A percentile compares a stretch with the other conserved stretches of the same genome.
Evolutionary conservation across 352 stramenopile species (phyloP).

Genomic region (Elongisporangium undulatum): DNA sequence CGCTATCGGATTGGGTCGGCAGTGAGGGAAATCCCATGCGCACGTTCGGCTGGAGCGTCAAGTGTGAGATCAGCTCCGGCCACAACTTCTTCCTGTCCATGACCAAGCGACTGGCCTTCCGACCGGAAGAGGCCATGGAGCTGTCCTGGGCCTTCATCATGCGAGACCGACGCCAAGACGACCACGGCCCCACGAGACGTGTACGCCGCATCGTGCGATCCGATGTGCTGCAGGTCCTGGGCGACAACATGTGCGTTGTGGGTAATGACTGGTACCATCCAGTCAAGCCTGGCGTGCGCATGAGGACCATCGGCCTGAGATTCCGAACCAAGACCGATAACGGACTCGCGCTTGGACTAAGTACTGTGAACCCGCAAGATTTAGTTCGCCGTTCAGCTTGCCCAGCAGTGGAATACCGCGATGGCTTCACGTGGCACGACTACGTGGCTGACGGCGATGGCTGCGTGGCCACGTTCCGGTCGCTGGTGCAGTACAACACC

Average conservation of each 20-base stretch:
- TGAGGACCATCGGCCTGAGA: constrained; percentile 39
- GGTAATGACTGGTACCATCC: constrained; percentile 41
- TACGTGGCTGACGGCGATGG: constrained; percentile 26
- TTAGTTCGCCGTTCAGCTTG: constrained; percentile 21
- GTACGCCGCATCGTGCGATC: background rate
- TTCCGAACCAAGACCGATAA: constrained; percentile 46
- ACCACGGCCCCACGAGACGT: background rate
- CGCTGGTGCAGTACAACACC: constrained; percentile 50
- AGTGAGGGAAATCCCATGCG: background rate
- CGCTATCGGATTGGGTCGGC: background rate
- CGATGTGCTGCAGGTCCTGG: constrained; percentile 31
- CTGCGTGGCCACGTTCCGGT: constrained; percentile 52
- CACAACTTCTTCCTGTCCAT: background rate
- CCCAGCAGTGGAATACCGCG: constrained; percentile 39
- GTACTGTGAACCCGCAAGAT: constrained; percentile 28
- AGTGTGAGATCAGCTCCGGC: background rate
- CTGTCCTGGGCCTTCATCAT: background rate
- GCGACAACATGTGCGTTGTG: constrained; percentile 41
- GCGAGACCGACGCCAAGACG: background rate
- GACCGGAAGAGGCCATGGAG: background rate
- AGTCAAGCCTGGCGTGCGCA: constrained; percentile 37
- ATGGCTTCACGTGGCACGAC: constrained; percentile 46
- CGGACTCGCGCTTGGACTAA: constrained; percentile 48
- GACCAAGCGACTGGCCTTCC: background rate
- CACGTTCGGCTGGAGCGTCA: background rate